A percentile compares a stretch with the other conserved stretches of the same genome.
Conservation (phyloP, 352 stramenopile species). For the Phytophthora sojae region DNA sequence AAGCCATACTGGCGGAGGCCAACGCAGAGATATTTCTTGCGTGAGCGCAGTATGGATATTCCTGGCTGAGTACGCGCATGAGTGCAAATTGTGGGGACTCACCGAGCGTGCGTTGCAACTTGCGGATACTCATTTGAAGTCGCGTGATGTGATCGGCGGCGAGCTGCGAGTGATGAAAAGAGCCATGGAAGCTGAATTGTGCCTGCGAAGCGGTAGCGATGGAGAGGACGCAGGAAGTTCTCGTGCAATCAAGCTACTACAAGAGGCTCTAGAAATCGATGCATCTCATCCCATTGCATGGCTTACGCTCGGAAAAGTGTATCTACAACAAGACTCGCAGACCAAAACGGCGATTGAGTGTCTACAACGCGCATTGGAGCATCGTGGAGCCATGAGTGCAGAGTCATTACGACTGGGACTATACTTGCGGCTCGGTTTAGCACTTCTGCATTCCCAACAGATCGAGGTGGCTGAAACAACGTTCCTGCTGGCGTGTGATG, state of each 20-base stretch:
- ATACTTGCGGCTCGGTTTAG: constrained; percentile 66
- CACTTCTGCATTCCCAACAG: constrained; percentile 70
- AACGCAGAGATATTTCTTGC: constrained; percentile 31
- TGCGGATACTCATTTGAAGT: constrained; percentile 38
- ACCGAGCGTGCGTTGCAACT: constrained; percentile 49
- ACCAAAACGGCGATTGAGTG: constrained; percentile 56
- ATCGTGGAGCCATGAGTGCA: constrained; percentile 33
- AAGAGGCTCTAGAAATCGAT: constrained; percentile 72
- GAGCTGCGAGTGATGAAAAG: constrained; percentile 64
- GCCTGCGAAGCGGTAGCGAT: constrained; percentile 33
- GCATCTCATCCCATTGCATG: constrained; percentile 58
- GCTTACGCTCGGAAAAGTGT: constrained; percentile 60
- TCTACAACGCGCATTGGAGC: constrained; percentile 54
- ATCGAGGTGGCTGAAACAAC: constrained; percentile 59
- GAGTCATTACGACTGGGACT: constrained; percentile 53
- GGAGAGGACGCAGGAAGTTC: constrained; percentile 10
- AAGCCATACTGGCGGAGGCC: constrained; percentile 8
- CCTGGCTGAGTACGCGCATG: constrained; percentile 54
- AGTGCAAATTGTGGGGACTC: constrained; percentile 50
- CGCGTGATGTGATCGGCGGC: constrained; percentile 48
- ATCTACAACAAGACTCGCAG: constrained; percentile 53
- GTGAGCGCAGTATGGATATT: constrained; percentile 69
- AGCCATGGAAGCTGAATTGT: constrained; percentile 55
- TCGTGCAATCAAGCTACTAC: constrained; percentile 45
- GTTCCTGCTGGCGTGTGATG: constrained; percentile 65